Conservation (phyloP, 164 flowering plant species). For the Kalanchoe fedtschenkoi region DNA sequence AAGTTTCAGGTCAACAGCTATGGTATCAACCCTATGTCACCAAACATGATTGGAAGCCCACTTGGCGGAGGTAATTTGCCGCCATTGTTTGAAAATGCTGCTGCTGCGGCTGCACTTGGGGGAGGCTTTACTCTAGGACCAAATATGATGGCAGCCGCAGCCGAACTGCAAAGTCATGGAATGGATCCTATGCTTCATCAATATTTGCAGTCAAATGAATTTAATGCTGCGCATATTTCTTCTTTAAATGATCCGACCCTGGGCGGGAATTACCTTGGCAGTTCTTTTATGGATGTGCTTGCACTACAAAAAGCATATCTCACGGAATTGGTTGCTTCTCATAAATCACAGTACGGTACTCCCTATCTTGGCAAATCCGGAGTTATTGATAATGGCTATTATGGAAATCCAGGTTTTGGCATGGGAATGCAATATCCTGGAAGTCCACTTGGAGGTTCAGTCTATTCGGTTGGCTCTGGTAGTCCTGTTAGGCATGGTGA, state of each 20-base stretch:
- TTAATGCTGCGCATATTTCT: conserved; percentile 48
- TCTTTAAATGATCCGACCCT: conserved; percentile 37
- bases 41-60: conserved; percentile 45
- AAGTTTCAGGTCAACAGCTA: conserved; percentile 44
- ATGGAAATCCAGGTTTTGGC: conserved; percentile 51
- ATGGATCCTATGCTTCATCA: conserved; percentile 71
- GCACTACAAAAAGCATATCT: conserved; percentile 70
- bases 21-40: conserved; percentile 40
- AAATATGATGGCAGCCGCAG: conserved; percentile 41
- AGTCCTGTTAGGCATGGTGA: conserved; percentile 56
- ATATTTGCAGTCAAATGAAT: conserved; percentile 52
- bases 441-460: conserved; percentile 40
- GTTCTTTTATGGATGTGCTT: conserved; percentile 41
- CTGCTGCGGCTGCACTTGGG: conserved; percentile 50
- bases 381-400: conserved; percentile 37
- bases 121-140: conserved; percentile 38
- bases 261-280: conserved; percentile 40
- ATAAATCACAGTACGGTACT: conserved; percentile 51
- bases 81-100: conserved; percentile 45
- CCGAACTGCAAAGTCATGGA: conserved; percentile 39
- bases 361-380: conserved; percentile 46
- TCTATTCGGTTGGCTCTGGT: conserved; percentile 49
- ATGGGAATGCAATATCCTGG: conserved; percentile 72
- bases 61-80: conserved; percentile 43
- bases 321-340: conserved; percentile 46